phyloP scores from a whole-genome alignment of 2,329 filamentous ascomycete species.

The Apiospora arundinis region DNA sequence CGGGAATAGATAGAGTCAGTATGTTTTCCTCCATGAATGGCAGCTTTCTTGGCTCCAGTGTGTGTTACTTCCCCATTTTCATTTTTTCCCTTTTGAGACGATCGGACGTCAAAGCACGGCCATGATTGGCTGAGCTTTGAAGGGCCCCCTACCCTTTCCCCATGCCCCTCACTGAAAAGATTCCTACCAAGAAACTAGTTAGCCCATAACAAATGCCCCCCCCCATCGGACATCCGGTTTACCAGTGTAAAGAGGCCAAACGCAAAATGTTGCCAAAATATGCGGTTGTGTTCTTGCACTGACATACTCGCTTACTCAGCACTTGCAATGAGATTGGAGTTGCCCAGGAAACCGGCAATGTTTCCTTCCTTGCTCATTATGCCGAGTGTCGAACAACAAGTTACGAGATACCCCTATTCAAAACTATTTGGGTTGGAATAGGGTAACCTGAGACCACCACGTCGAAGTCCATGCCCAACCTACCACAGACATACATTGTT shows the following conservation, averaged over 20 bases:
- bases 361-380: background rate
- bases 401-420: background rate
- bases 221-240: constrained; percentile 5
- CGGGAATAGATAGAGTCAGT: background rate
- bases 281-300: background rate
- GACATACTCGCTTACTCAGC: background rate
- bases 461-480: no score
- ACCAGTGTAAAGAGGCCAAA: background rate
- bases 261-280: background rate
- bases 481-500: no score
- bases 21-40: background rate
- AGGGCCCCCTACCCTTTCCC: background rate
- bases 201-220: background rate
- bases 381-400: background rate
- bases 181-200: background rate
- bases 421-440: background rate
- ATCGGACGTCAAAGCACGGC: background rate
- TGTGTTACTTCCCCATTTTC: background rate
- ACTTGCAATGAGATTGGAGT: background rate
- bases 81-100: constrained; percentile 15
- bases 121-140: background rate
- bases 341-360: background rate
- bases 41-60: background rate
- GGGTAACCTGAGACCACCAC: background rate
- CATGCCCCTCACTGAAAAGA: background rate